Percentiles rank a stretch among this genome's conserved stretches.
These are phyloP conservation scores for Blastobotrys buckinghamii DNA, from an alignment of 1,139 yeast species.

Conservation along the genomic window DNA sequence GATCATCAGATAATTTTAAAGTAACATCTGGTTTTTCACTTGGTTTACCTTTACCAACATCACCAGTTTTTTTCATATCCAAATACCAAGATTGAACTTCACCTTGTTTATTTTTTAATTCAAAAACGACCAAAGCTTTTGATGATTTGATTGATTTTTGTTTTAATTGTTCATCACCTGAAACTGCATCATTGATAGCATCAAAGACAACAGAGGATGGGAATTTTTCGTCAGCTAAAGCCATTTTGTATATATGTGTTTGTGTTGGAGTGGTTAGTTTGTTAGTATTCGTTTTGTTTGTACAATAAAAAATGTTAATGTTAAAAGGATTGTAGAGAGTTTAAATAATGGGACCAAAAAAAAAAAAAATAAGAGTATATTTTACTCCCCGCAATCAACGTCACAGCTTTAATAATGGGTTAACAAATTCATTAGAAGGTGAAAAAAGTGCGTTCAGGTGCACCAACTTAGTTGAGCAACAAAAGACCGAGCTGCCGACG, in stretches of 20 bases:
- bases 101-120: conserved; percentile 63
- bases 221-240: conserved; percentile 22
- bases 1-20: conserved; percentile 53
- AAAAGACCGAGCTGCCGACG: background rate
- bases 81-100: conserved; percentile 62
- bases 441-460: no score
- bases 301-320: no score
- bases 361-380: background rate
- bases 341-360: background rate
- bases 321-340: no score
- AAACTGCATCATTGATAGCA: conserved; percentile 30
- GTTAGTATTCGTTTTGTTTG: no score
- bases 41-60: conserved; percentile 43
- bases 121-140: conserved; percentile 60
- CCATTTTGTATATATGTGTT: background rate
- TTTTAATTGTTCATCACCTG: conserved; percentile 28
- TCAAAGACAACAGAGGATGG: conserved; percentile 39
- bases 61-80: conserved; percentile 64
- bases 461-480: no score
- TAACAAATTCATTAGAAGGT: no score
- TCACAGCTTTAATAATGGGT: no score
- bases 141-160: conserved; percentile 40
- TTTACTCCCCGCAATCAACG: background rate
- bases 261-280: background rate
- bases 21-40: conserved; percentile 58